Base-by-base conservation (phyloP, 2,329 filamentous ascomycete genomes). In the Sporothrix pallida region DNA sequence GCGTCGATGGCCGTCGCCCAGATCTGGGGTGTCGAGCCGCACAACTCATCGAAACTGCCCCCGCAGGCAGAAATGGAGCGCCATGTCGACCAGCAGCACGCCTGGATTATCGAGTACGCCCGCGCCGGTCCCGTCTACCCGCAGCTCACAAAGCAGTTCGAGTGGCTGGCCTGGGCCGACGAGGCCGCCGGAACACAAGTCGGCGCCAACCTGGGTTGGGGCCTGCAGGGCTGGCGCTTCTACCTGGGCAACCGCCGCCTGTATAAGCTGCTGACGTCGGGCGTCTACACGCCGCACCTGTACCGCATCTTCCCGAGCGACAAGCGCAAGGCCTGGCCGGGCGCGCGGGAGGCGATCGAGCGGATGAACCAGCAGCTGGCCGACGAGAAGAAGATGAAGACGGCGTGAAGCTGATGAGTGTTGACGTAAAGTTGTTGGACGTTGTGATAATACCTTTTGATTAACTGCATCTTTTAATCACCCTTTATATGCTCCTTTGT, bases 1-100 rank as follows among this genome's bases (percentile, higher is more conserved):
- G 81, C 80, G 4, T 79, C 81, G 54, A 85, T 85, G 84, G 81
- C 82, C 13, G 76, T 87, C 6, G 81, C 83, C 0, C 84, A 86
- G 72, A 78, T 85, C 17, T 87, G 83, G 82, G 80, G 81, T 3
- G 83, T 63, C 37, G 60, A 63, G 60, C 31, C 37, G 1, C 60
- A 63, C 60, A 63, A 63, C 9, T 12, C 60, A 17, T 63, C 60
- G 17, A 46, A 31, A 2, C 60, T 63, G 2, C 60, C 60, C 1
- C n/a, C 60, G 6, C 17, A 44, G 8, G 8, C 37, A 1, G 60
- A 63, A 13, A 63, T 63, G 60, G 42, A 23, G 37, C 62, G 73
- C n/a, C 74, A 78, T 60, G 78, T 83, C 46, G 78, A 82, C 54
- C 60, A 70, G 23, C 79, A 84, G 74, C 78, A 84, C 71, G 63